phyloP scores from a whole-genome alignment of 805 yeast species.

The Ogataea kodamae region DNA sequence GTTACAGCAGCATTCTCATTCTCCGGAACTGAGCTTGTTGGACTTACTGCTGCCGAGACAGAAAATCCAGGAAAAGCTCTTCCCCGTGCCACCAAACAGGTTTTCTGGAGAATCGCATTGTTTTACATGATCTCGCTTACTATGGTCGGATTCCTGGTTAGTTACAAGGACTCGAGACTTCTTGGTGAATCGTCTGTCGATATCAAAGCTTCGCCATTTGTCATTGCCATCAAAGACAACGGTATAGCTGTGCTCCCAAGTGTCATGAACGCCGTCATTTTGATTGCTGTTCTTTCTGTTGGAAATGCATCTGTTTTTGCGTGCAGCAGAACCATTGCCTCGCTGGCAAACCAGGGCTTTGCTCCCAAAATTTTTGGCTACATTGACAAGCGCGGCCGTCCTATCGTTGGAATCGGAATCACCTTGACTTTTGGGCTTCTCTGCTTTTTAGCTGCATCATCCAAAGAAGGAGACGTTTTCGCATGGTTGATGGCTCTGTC shows the following conservation, averaged over 20 bases:
- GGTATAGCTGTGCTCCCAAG: constrained; percentile 63
- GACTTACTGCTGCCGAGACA: constrained; percentile 59
- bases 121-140: constrained; percentile 49
- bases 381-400: constrained; percentile 74
- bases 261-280: constrained; percentile 67
- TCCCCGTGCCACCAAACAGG: constrained; percentile 57
- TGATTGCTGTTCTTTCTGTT: constrained; percentile 67
- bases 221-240: constrained; percentile 60
- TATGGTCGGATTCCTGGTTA: constrained; percentile 53
- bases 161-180: constrained; percentile 44
- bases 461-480: constrained; percentile 52
- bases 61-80: constrained; percentile 51
- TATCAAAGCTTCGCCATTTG: constrained; percentile 70
- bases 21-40: constrained; percentile 58
- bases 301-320: constrained; percentile 72
- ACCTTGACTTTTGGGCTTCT: constrained; percentile 52
- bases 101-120: constrained; percentile 52
- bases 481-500: constrained; percentile 73
- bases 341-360: constrained; percentile 65
- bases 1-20: constrained; percentile 56
- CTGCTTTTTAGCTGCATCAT: constrained; percentile 59
- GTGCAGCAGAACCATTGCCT: constrained; percentile 65
- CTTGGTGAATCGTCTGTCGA: constrained; percentile 48
- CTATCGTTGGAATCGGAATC: constrained; percentile 60
- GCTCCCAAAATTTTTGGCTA: constrained; percentile 61